These are phyloP conservation scores for Avicennia marina DNA, from an alignment of 257 asterid species.

Conservation along the genomic window DNA sequence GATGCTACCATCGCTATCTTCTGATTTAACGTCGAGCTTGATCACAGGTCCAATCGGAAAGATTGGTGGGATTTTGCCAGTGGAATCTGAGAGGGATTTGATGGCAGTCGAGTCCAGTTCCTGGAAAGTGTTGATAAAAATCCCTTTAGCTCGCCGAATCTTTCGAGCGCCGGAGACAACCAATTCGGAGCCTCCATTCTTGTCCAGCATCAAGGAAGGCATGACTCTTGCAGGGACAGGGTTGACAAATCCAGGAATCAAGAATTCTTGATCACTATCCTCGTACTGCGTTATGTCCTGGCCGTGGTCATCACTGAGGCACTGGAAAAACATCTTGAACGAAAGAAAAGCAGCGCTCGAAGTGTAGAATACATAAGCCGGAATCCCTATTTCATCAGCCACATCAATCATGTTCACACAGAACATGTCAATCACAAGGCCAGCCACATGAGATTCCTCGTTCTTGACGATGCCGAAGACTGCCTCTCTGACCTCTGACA, in stretches of 20 bases:
- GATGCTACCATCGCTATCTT: not conserved
- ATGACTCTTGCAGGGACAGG: conserved; percentile 24
- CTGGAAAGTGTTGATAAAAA: conserved; percentile 37
- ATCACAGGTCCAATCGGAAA: conserved; percentile 46
- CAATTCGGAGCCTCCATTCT: not conserved
- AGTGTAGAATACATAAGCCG: conserved; percentile 36
- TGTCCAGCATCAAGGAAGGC: conserved; percentile 12
- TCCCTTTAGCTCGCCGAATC: conserved; percentile 22
- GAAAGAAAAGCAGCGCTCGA: conserved; percentile 41
- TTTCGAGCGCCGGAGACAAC: not conserved
- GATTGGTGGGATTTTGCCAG: conserved; percentile 12
- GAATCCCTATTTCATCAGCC: conserved; percentile 39
- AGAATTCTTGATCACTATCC: not conserved
- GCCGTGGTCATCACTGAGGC: conserved; percentile 10
- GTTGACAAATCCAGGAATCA: conserved; percentile 15
- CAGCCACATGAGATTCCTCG: conserved; percentile 16
- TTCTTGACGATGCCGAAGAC: conserved; percentile 2
- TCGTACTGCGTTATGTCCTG: conserved; percentile 12
- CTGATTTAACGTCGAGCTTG: not conserved
- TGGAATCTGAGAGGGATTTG: conserved; percentile 11
- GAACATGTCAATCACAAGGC: conserved; percentile 46
- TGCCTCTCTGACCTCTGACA: conserved; percentile 31
- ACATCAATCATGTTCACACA: conserved; percentile 35
- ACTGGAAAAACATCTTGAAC: conserved; percentile 18
- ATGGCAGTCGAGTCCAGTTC: conserved; percentile 38